Conservation (phyloP, 805 yeast species). For the Candida sanyiensis region DNA sequence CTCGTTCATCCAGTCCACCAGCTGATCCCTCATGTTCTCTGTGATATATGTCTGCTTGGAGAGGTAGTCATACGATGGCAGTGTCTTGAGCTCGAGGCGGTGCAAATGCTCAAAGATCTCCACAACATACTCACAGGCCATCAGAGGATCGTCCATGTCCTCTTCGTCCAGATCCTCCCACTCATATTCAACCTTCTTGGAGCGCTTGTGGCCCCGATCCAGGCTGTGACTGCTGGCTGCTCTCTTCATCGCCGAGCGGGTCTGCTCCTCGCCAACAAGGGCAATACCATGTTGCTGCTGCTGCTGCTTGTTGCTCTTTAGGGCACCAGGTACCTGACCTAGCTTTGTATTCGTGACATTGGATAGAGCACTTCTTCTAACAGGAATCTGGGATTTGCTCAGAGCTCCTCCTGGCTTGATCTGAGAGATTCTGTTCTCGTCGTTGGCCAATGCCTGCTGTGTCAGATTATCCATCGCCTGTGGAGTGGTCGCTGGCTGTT, state of each 20-base stretch:
- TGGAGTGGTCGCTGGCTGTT: slow-evolving; percentile 1
- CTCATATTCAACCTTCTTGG: slow-evolving; percentile 29
- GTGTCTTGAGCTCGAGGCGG: slow-evolving; percentile 62
- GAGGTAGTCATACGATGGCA: slow-evolving; percentile 45
- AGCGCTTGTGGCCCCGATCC: slow-evolving; percentile 15
- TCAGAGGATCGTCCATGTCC: slow-evolving; percentile 73
- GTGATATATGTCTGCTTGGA: slow-evolving; percentile 38
- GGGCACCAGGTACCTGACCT: slow-evolving; percentile 2
- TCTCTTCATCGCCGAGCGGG: slow-evolving; percentile 51
- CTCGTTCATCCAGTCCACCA: slow-evolving; percentile 93
- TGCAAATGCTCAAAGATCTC: slow-evolving; percentile 81
- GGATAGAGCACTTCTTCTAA: slow-evolving; percentile 25
- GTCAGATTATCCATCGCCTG: slow-evolving; percentile 11
- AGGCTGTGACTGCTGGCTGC: slow-evolving; percentile 22
- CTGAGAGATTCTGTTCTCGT: slow-evolving; percentile 20
- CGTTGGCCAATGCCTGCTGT: slow-evolving; percentile 14
- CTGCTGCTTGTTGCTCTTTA: neutral
- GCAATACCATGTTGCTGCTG: neutral
- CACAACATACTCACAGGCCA: slow-evolving; percentile 89
- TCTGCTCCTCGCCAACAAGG: slow-evolving; percentile 21
- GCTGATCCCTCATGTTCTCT: slow-evolving; percentile 63
- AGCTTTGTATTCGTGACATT: slow-evolving; percentile 28
- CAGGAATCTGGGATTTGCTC: slow-evolving; percentile 23
- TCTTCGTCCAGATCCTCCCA: slow-evolving; percentile 81
- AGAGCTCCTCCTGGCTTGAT: slow-evolving; percentile 5